phyloP scores from a whole-genome alignment of 768 basidiomycete genomes.

The Scleroderma citrinum region DNA sequence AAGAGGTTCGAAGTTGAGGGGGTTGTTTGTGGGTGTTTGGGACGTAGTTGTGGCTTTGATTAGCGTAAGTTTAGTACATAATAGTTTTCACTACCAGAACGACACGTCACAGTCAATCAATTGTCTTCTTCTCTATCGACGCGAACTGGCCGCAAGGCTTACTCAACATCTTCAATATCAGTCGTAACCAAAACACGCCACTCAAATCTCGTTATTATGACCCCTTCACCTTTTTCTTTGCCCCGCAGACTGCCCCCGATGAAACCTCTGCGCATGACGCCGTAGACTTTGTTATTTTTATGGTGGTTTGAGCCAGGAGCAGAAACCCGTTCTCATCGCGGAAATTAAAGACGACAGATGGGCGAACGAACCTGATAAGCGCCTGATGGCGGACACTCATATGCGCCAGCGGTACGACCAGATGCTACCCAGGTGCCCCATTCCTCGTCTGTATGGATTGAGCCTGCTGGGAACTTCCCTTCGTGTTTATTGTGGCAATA shows the following conservation, averaged over 20 bases:
- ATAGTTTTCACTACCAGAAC: too few relatives aligned
- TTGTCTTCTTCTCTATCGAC: conserved; percentile 21
- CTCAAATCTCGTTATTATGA: conserved; percentile 29
- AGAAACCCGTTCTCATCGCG: conserved; percentile 29
- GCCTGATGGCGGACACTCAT: conserved; percentile 25
- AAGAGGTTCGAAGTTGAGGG: too few relatives aligned
- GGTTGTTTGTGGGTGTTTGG: too few relatives aligned
- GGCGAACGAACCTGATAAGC: conserved; percentile 19
- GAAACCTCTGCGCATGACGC: neutral
- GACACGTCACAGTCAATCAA: too few relatives aligned
- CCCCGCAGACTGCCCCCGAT: conserved; percentile 24
- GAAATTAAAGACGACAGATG: conserved; percentile 30
- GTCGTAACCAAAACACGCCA: conserved; percentile 15
- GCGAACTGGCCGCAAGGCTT: conserved; percentile 26
- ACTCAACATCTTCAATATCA: conserved; percentile 23
- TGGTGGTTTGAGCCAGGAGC: conserved; percentile 27
- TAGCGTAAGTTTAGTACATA: too few relatives aligned
- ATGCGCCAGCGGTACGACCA: conserved; percentile 25
- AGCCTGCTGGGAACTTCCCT: conserved; percentile 22
- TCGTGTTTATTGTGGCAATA: conserved; percentile 33
- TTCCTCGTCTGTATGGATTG: conserved; percentile 28
- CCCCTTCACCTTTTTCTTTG: conserved; percentile 24
- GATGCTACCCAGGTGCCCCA: conserved; percentile 26
- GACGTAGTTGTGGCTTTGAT: too few relatives aligned
- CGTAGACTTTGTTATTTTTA: conserved; percentile 9